Evolutionary conservation across 768 basidiomycete genomes (phyloP).

Genomic region (Phlebiopsis gigantea): DNA sequence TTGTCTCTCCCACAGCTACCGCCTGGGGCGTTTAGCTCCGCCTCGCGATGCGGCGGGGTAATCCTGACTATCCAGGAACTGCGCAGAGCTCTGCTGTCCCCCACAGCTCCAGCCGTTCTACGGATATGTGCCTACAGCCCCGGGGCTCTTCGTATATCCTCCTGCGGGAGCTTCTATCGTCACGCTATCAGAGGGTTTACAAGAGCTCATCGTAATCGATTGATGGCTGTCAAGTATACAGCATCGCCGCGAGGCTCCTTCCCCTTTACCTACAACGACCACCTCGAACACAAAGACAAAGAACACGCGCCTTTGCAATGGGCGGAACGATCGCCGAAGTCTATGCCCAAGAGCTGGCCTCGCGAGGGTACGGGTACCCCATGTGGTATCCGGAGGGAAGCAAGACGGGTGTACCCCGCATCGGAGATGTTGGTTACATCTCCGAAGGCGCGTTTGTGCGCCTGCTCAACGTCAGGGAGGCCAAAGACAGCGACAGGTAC

Average conservation of each 20-base stretch:
- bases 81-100: neutral
- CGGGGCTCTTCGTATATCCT: neutral
- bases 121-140: neutral
- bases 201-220: neutral
- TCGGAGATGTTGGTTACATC: conserved; percentile 10
- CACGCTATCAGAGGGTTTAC: neutral
- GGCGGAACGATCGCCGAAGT: neutral
- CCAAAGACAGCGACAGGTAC: neutral
- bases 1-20: too few species aligned
- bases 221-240: neutral
- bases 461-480: conserved; percentile 1
- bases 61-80: neutral
- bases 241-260: neutral
- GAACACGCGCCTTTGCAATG: neutral
- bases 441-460: neutral
- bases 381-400: conserved; percentile 1
- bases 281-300: neutral
- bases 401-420: neutral
- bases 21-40: too few species aligned
- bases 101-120: neutral
- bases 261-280: neutral
- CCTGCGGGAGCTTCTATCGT: neutral
- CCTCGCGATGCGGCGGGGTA: too few species aligned
- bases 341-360: neutral
- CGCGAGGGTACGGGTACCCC: neutral